phyloP scores from a whole-genome alignment of 129 eudicot species.

The Scalesia atractyloides region DNA sequence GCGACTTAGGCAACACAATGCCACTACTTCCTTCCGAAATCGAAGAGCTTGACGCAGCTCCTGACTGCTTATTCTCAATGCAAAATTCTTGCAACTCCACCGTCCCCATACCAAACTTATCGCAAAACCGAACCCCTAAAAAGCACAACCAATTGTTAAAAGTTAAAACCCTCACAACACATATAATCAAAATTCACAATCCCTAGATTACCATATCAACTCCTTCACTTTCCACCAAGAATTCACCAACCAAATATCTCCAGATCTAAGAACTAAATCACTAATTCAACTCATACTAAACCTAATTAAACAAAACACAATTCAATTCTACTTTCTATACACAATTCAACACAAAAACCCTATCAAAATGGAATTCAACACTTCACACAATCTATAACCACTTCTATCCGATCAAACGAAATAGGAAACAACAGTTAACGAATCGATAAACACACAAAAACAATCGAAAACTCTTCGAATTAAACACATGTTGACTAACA shows the following conservation, averaged over 20 bases:
- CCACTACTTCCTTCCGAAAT: constrained; percentile 78
- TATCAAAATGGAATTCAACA: constrained; percentile 10
- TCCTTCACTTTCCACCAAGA: constrained; percentile 7
- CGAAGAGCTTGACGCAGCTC: constrained; percentile 74
- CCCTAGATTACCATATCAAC: constrained; percentile 28
- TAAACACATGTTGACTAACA: constrained; percentile 21
- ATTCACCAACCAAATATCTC: constrained; percentile 23
- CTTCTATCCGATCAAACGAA: not conserved
- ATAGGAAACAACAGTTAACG: constrained; percentile 12
- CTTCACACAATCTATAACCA: constrained; percentile 1
- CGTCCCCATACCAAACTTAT: constrained; percentile 59
- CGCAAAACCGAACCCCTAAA: constrained; percentile 34
- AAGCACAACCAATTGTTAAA: constrained; percentile 22
- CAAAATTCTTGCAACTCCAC: constrained; percentile 55
- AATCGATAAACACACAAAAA: constrained; percentile 26
- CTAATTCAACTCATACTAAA: constrained; percentile 32
- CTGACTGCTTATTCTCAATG: constrained; percentile 75
- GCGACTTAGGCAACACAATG: constrained; percentile 62
- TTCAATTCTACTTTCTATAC: not conserved
- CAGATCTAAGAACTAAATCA: constrained; percentile 55
- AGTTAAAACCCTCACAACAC: constrained; percentile 27
- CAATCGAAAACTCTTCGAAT: not conserved
- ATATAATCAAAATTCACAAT: constrained; percentile 4
- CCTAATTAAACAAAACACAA: constrained; percentile 20
- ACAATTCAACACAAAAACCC: constrained; percentile 24